Conservation (phyloP, 75 land plant genomes). For the Pinus taeda region DNA sequence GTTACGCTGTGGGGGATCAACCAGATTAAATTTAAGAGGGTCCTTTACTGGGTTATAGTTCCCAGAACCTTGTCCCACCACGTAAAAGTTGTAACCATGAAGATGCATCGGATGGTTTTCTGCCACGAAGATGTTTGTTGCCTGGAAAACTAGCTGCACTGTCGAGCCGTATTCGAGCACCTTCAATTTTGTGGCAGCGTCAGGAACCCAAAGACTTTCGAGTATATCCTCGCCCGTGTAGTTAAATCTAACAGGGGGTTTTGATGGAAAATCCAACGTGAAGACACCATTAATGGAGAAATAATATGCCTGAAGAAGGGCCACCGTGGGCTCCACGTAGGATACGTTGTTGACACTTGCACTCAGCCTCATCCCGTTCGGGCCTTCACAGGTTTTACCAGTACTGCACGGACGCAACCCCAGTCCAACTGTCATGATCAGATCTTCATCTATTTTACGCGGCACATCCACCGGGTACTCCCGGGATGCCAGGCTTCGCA, state of each 20-base stretch:
- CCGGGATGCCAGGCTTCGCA: slow-evolving; percentile 14
- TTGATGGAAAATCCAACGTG: no score
- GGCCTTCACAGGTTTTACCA: background rate
- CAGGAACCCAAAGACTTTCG: background rate
- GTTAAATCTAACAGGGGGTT: no score
- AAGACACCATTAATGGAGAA: no score
- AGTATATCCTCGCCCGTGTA: no score
- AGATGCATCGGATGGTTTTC: no score
- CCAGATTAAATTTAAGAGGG: slow-evolving; percentile 7
- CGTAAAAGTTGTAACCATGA: no score
- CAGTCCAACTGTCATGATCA: background rate
- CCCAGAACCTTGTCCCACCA: slow-evolving; percentile 23
- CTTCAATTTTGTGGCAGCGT: slow-evolving; percentile 16
- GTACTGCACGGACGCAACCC: background rate
- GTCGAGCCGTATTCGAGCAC: slow-evolving; percentile 3
- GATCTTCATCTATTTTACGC: background rate
- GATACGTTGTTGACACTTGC: no score
- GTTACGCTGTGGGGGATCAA: slow-evolving; percentile 18
- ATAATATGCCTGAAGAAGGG: no score
- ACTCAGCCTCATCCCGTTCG: no score
- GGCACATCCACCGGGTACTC: background rate
- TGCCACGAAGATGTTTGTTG: slow-evolving; percentile 16
- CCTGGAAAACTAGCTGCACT: slow-evolving; percentile 28
- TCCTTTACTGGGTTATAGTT: slow-evolving; percentile 15
- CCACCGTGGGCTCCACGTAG: no score